These are phyloP conservation scores for Salix purpurea DNA, from an alignment of 345 rosid genomes.

Conservation along the genomic window DNA sequence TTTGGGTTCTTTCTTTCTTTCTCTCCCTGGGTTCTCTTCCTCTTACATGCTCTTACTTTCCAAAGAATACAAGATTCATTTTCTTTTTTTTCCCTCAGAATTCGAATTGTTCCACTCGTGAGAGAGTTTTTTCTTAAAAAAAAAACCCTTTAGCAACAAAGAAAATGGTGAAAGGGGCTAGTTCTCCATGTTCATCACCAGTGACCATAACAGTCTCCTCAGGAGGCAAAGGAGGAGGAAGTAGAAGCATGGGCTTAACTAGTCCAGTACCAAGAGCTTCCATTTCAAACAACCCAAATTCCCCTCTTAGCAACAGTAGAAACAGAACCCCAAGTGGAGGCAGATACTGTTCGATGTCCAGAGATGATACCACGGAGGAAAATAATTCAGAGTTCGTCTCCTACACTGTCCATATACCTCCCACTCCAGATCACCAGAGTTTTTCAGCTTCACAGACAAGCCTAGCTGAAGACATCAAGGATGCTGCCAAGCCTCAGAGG, in stretches of 20 bases:
- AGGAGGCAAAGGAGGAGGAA: conserved; percentile 59
- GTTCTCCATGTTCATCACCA: conserved; percentile 55
- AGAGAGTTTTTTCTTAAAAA: not conserved
- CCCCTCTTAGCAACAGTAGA: conserved; percentile 50
- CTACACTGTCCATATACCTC: conserved; percentile 74
- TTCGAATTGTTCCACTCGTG: not conserved
- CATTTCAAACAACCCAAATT: conserved; percentile 49
- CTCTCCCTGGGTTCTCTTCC: conserved; percentile 3
- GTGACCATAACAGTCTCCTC: conserved; percentile 70
- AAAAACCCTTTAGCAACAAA: not conserved
- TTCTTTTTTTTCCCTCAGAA: not conserved
- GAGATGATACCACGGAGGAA: conserved; percentile 41
- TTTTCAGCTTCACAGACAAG: conserved; percentile 49
- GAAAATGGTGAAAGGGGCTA: conserved; percentile 50
- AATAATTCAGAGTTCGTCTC: conserved; percentile 45
- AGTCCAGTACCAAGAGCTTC: conserved; percentile 66
- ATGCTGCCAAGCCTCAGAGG: conserved; percentile 28
- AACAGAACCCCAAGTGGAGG: conserved; percentile 51
- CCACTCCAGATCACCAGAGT: conserved; percentile 74
- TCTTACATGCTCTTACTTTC: not conserved
- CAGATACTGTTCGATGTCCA: conserved; percentile 51
- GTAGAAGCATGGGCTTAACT: conserved; percentile 62
- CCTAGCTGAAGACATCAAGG: conserved; percentile 29
- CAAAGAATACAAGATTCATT: not conserved
- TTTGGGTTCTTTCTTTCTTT: not conserved